phyloP scores from a whole-genome alignment of 169 alveolate species.

The Plasmodium chabaudi region DNA sequence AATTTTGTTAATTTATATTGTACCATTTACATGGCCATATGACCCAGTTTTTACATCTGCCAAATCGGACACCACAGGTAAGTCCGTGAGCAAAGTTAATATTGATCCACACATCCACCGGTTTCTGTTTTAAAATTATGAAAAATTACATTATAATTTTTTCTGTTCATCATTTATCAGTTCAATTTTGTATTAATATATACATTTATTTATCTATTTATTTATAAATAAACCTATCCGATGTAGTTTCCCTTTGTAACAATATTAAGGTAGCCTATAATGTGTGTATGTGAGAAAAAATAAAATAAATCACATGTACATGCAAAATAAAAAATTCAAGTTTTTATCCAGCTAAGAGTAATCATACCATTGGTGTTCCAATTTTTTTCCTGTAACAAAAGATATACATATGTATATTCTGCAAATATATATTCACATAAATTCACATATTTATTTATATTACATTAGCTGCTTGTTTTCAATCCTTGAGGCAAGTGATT shows the following conservation, averaged over 20 bases:
- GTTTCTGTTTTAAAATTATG: conserved; percentile 16
- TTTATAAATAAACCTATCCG: conserved; percentile 35
- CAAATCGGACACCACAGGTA: conserved; percentile 83
- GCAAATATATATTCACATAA: not conserved
- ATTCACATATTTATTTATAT: conserved; percentile 11
- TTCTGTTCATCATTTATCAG: not conserved
- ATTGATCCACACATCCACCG: conserved; percentile 83
- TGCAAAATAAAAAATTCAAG: not conserved
- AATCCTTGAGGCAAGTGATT: conserved; percentile 58
- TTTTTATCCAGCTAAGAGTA: not conserved
- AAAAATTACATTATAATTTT: not conserved
- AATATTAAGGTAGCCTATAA: conserved; percentile 63
- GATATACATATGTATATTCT: not conserved
- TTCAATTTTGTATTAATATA: too few relatives aligned
- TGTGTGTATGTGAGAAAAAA: not conserved
- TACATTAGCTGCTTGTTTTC: conserved; percentile 74
- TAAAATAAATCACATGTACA: not conserved
- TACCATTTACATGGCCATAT: conserved; percentile 85
- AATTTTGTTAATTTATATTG: not conserved
- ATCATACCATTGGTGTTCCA: conserved; percentile 73
- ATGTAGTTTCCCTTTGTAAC: conserved; percentile 67
- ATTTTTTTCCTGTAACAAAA: conserved; percentile 49
- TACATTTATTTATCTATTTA: not conserved
- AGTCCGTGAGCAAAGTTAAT: conserved; percentile 81
- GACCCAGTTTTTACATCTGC: conserved; percentile 85